phyloP scores from a whole-genome alignment of 306 rosid genomes.

The Sesbania bispinosa region DNA sequence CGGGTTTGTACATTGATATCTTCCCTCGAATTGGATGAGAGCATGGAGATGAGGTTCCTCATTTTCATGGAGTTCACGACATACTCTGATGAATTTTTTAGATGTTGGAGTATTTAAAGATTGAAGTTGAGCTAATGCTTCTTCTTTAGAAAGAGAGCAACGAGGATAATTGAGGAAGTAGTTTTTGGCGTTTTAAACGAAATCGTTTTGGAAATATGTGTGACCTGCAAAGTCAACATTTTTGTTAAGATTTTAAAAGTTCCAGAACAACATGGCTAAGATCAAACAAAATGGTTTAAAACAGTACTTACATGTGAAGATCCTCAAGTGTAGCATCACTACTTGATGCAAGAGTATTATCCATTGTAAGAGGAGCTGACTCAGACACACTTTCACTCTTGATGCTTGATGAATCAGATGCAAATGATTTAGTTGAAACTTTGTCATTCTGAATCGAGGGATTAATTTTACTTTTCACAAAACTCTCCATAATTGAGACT shows the following conservation, averaged over 20 bases:
- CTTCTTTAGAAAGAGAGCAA: too few species aligned
- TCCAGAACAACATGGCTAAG: neutral
- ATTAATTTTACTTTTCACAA: constrained; percentile 62
- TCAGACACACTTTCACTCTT: constrained; percentile 34
- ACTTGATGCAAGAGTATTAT: constrained; percentile 50
- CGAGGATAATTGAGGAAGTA: too few species aligned
- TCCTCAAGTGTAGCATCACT: constrained; percentile 40
- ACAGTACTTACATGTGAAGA: constrained; percentile 52
- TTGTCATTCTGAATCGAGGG: constrained; percentile 35
- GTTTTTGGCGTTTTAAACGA: too few species aligned
- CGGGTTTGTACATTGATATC: too few species aligned
- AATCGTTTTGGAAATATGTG: constrained; percentile 60
- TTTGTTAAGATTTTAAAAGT: neutral
- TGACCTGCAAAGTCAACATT: constrained; percentile 44
- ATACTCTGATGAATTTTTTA: too few species aligned
- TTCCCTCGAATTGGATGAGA: too few species aligned
- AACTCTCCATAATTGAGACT: constrained; percentile 88
- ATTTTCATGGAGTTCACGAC: too few species aligned
- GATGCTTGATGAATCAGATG: constrained; percentile 30
- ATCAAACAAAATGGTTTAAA: constrained; percentile 15
- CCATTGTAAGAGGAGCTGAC: constrained; percentile 72
- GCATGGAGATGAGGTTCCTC: too few species aligned
- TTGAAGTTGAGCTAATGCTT: too few species aligned
- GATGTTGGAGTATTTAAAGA: too few species aligned
- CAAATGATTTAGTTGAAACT: constrained; percentile 33